Evolutionary conservation across 805 yeast species (phyloP), one percentile per base, ranked within the genome.

Genomic region (Myxozyma monticola): DNA sequence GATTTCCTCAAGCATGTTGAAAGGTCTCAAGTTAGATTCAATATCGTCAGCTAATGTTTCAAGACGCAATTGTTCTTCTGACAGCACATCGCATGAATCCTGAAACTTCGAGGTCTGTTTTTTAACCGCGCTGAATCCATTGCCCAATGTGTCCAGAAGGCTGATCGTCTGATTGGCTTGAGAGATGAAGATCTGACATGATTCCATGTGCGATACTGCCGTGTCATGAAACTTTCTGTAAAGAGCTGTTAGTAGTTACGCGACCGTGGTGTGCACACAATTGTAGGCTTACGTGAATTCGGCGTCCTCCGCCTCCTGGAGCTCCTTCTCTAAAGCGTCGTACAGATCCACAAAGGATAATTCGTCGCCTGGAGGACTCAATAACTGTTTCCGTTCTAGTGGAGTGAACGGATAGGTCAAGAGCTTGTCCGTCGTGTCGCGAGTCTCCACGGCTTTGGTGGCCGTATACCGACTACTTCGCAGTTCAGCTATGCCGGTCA

Each of bases 1-100:
- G 35, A 88, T 82, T 2, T 77, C 71, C 46, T 88, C 95, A 45
- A 91, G 70, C 18, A 79, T 73, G 56, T 85, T 89, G 64, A 88
- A 90, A 45, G 80, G 74, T 17, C 71, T 65, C 49, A 91, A 72
- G 42, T 78, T 75, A 1, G 60, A 45, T 17, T 75, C 71, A 21
- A 88, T 65, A 2, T 76, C 78, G 0, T 63, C 60, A 26, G 76
- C 71, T 34, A 81, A 69, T 1, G 56, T 54, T 17, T 69, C 68
- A 45, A 78, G 71, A 12, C 70, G 68, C 1, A 66, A 64, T 42
- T 82, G 78, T 47, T 76, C 75, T 1, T 65, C 65, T 43, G 83
- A 69, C 48, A 84, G 70, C 9, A 70, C 62, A 21, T 76, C 75
- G 1, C 88, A 79, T 41, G 78, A 75, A 0, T 68, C 60, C 57